Conservation (phyloP, 2,329 filamentous ascomycete species). For the Colletotrichum cordylinicola region DNA sequence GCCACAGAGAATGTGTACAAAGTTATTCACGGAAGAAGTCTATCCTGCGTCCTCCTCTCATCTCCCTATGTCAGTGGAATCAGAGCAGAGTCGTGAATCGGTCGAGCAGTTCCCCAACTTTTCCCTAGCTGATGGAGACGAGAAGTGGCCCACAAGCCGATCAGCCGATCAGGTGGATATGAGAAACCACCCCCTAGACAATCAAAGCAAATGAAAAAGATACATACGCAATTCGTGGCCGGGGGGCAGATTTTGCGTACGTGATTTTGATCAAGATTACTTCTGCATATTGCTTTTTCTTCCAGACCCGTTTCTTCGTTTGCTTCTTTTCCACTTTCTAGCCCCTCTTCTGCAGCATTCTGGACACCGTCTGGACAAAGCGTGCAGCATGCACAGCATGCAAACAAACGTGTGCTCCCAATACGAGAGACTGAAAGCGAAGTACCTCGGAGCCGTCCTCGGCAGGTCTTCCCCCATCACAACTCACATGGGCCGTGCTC, state of each 20-base stretch:
- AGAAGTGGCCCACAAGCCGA: neutral
- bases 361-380: neutral
- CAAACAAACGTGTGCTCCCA: neutral
- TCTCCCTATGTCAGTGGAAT: neutral
- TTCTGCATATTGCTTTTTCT: neutral
- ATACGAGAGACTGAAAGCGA: neutral
- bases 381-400: neutral
- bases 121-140: neutral
- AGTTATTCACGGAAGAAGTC: neutral
- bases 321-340: neutral
- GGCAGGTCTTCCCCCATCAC: neutral
- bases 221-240: neutral
- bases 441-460: neutral
- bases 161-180: neutral
- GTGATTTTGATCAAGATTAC: neutral
- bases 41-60: neutral
- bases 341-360: neutral
- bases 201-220: neutral
- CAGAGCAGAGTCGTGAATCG: neutral
- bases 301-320: neutral
- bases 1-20: neutral
- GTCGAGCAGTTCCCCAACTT: neutral
- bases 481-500: neutral
- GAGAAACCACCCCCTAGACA: neutral
- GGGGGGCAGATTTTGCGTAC: neutral